phyloP scores from a whole-genome alignment of 805 yeast genomes.

The Tetrapisispora phaffii region DNA sequence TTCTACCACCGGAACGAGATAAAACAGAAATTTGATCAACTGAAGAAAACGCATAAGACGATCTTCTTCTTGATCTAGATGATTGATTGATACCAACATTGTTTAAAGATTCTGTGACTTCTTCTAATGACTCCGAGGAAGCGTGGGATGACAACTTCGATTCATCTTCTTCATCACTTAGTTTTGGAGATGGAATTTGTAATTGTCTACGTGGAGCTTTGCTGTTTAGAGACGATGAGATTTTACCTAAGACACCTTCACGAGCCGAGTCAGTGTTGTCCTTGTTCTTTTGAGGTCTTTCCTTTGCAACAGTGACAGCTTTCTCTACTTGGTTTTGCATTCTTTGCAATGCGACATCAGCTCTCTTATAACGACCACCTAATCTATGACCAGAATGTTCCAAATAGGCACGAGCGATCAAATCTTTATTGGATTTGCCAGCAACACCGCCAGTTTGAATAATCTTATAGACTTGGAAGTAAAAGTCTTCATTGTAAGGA shows the following conservation, averaged over 20 bases:
- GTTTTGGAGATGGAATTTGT: constrained; percentile 37
- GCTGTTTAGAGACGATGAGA: constrained; percentile 68
- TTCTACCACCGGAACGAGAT: constrained; percentile 35
- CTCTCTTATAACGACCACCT: constrained; percentile 76
- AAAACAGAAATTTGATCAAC: constrained; percentile 28
- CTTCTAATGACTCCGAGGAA: constrained; percentile 22
- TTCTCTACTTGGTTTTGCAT: constrained; percentile 97
- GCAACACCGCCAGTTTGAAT: constrained; percentile 42
- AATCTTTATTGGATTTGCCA: constrained; percentile 46
- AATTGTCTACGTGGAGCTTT: constrained; percentile 84
- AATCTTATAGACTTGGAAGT: constrained; percentile 82
- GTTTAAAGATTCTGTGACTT: constrained; percentile 24
- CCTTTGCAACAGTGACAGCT: constrained; percentile 92
- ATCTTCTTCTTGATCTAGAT: constrained; percentile 28
- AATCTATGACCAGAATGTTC: constrained; percentile 86
- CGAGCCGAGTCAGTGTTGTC: constrained; percentile 33
- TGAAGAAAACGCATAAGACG: constrained; percentile 28
- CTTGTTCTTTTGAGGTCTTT: constrained; percentile 59
- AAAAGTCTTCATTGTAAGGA: constrained; percentile 94
- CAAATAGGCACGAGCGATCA: constrained; percentile 86
- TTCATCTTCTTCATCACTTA: constrained; percentile 38
- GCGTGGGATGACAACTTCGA: constrained; percentile 13
- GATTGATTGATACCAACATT: constrained; percentile 23
- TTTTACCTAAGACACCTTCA: constrained; percentile 87
- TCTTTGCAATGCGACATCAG: constrained; percentile 86